Conservation (phyloP, 305 asterid species). For the Fraxinus nigra region DNA sequence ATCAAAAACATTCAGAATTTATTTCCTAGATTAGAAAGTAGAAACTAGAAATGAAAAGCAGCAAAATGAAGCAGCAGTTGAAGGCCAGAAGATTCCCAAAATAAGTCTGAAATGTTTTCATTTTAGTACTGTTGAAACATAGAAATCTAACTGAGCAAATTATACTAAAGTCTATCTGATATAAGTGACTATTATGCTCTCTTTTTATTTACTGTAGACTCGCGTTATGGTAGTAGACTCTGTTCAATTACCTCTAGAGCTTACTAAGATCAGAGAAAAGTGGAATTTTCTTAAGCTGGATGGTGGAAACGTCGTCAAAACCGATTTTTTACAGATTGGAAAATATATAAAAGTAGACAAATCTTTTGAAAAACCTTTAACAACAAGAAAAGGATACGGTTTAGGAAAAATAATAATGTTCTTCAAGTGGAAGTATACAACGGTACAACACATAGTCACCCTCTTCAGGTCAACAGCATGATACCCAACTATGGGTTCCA, state of each 20-base stretch:
- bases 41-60: neutral
- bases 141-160: neutral
- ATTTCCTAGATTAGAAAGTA: neutral
- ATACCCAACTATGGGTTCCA: neutral
- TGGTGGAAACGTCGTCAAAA: neutral
- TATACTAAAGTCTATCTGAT: neutral
- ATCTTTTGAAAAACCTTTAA: neutral
- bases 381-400: neutral
- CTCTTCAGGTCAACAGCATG: constrained; percentile 19
- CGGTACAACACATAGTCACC: neutral
- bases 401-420: neutral
- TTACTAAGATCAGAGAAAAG: neutral
- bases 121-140: neutral
- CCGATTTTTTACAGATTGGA: neutral
- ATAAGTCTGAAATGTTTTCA: neutral
- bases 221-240: neutral
- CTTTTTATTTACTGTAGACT: neutral
- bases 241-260: neutral
- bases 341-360: neutral
- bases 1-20: neutral
- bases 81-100: neutral
- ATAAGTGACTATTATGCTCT: neutral
- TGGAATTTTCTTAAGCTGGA: neutral
- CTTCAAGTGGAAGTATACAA: neutral
- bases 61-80: neutral